Evolutionary conservation across 2,329 filamentous ascomycete species (phyloP).

Genomic region (Allantophomopsis cytisporea): DNA sequence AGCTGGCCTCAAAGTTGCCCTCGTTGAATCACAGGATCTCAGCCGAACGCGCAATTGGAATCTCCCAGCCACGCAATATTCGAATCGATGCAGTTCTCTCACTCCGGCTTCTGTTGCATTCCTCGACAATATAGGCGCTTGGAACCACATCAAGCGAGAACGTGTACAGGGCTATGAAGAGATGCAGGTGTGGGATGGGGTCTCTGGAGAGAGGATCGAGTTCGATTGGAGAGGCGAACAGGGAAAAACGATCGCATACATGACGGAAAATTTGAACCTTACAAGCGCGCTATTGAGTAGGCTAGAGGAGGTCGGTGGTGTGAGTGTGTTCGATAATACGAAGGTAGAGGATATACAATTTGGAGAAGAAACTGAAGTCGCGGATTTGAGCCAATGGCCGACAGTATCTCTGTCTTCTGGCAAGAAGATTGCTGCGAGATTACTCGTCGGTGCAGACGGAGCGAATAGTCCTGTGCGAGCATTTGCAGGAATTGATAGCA

Average conservation of each 20-base stretch:
- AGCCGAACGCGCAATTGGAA: slow-evolving; percentile 52
- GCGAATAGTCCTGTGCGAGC: slow-evolving; percentile 85
- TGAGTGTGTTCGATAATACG: slow-evolving; percentile 62
- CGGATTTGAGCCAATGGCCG: slow-evolving; percentile 81
- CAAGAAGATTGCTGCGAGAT: slow-evolving; percentile 58
- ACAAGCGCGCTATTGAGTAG: slow-evolving; percentile 64
- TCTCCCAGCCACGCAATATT: slow-evolving; percentile 57
- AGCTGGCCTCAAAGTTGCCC: slow-evolving; percentile 65
- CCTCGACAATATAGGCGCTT: slow-evolving; percentile 71
- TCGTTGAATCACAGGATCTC: slow-evolving; percentile 84
- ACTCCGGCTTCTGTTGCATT: slow-evolving; percentile 81
- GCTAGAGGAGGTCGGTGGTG: slow-evolving; percentile 53
- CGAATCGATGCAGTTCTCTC: slow-evolving; percentile 90
- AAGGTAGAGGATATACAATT: slow-evolving; percentile 70
- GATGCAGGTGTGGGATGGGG: slow-evolving; percentile 98
- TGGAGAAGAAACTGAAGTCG: slow-evolving; percentile 51
- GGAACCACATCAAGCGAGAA: slow-evolving; percentile 58
- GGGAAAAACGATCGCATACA: slow-evolving; percentile 70
- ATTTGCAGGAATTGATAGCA: slow-evolving; percentile 74
- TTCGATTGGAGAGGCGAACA: slow-evolving; percentile 59
- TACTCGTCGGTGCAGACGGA: slow-evolving; percentile 87
- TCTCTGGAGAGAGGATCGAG: slow-evolving; percentile 74
- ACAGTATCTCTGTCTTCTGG: slow-evolving; percentile 58
- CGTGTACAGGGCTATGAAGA: slow-evolving; percentile 82
- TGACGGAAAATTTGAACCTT: slow-evolving; percentile 90